These are phyloP conservation scores for Periconia sp. DNA, from an alignment of 2,329 filamentous ascomycete species.

Conservation along the genomic window DNA sequence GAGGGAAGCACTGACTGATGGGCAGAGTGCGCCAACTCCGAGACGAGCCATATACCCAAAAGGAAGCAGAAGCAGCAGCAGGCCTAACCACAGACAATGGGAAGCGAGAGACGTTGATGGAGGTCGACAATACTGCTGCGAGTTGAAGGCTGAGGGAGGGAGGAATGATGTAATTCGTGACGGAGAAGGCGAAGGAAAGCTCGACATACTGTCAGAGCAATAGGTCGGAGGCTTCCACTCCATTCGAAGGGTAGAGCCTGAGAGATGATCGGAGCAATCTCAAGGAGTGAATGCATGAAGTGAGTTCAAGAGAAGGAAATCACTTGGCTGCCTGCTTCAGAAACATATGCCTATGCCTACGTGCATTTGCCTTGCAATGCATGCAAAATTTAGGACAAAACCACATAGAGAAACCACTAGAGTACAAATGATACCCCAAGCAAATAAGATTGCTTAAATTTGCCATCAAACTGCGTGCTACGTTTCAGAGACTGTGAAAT, in stretches of 20 bases:
- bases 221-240: no score
- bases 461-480: background rate
- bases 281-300: background rate
- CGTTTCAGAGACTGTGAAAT: conserved; percentile 10
- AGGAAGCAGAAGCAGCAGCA: conserved; percentile 80
- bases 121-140: conserved; percentile 35
- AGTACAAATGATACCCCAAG: conserved; percentile 40
- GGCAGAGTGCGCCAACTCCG: conserved; percentile 77
- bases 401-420: conserved; percentile 30
- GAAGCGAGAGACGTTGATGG: conserved; percentile 44
- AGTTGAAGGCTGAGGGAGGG: background rate
- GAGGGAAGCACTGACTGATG: conserved; percentile 15
- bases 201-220: no score
- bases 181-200: background rate
- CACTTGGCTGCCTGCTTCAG: background rate
- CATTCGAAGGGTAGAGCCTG: background rate
- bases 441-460: conserved; percentile 20
- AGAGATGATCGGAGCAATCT: background rate
- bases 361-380: conserved; percentile 37
- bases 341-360: conserved; percentile 10
- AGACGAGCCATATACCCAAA: conserved; percentile 84
- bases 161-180: background rate
- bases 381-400: conserved; percentile 30
- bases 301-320: background rate
- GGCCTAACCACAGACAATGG: conserved; percentile 76